phyloP scores from a whole-genome alignment of 169 alveolate genomes.

The Plasmodium ovale region DNA sequence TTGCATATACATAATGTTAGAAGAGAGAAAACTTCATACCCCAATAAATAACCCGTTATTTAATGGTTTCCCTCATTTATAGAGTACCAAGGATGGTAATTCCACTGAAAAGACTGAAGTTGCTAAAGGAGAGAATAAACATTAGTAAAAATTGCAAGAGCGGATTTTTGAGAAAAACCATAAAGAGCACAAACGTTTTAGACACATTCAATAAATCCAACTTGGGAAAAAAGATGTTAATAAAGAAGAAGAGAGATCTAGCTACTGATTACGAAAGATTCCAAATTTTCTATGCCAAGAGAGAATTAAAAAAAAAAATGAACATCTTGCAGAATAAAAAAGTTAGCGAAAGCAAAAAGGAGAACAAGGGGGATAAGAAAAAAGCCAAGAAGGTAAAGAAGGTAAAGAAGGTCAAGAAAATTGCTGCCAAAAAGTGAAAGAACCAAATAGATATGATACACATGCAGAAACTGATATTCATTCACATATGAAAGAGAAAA shows the following conservation, averaged over 20 bases:
- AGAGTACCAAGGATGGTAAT: slow-evolving; percentile 91
- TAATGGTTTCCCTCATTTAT: neutral
- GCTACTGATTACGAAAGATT: slow-evolving; percentile 92
- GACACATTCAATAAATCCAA: slow-evolving; percentile 86
- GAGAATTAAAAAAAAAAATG: slow-evolving; percentile 61
- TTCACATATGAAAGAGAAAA: too few relatives aligned
- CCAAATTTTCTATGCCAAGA: slow-evolving; percentile 75
- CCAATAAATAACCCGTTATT: too few relatives aligned
- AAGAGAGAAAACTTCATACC: too few relatives aligned
- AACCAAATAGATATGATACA: too few relatives aligned
- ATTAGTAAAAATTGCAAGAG: slow-evolving; percentile 92
- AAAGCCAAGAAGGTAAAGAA: too few relatives aligned
- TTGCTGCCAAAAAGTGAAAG: slow-evolving; percentile 4
- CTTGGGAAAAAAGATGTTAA: slow-evolving; percentile 88
- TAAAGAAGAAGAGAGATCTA: slow-evolving; percentile 81
- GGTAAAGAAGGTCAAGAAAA: slow-evolving; percentile 49
- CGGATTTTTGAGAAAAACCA: slow-evolving; percentile 86
- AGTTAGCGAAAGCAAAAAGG: slow-evolving; percentile 3
- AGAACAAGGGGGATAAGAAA: too few relatives aligned
- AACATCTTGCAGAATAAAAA: slow-evolving; percentile 2
- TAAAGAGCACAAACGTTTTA: slow-evolving; percentile 84
- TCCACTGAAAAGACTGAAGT: slow-evolving; percentile 90
- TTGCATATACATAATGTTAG: neutral
- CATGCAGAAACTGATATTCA: too few relatives aligned
- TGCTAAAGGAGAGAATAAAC: slow-evolving; percentile 90